phyloP scores from a whole-genome alignment of 306 rosid species.

The Senna siamea region DNA sequence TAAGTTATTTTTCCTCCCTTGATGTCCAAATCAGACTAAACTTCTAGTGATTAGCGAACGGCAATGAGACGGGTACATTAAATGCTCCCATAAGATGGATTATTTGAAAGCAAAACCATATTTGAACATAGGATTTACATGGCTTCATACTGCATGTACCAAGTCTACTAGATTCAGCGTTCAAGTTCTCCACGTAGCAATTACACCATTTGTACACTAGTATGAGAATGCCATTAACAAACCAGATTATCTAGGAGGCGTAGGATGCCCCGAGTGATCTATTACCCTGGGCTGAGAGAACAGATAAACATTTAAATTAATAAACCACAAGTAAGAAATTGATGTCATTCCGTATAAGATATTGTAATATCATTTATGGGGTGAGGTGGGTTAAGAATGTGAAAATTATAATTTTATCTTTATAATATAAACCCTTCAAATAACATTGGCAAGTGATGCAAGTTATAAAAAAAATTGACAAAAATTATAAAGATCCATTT shows the following conservation, averaged over 20 bases:
- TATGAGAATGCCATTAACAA: neutral
- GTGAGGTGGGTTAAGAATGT: no score
- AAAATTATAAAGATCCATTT: no score
- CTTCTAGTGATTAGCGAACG: no score
- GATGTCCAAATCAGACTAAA: no score
- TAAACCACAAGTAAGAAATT: neutral
- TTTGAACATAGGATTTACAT: neutral
- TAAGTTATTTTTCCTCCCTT: no score
- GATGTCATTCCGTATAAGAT: neutral
- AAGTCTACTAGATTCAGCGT: neutral
- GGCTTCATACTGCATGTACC: neutral
- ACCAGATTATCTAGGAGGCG: neutral
- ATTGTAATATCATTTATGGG: no score
- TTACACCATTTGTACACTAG: neutral
- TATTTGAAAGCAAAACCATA: neutral
- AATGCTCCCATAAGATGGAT: neutral
- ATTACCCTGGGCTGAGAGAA: neutral
- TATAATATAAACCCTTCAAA: no score
- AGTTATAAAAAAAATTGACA: no score
- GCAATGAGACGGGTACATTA: no score
- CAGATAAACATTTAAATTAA: neutral
- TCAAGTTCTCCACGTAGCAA: neutral
- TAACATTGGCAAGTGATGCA: no score
- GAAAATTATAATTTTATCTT: no score
- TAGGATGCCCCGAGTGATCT: neutral